phyloP scores from a whole-genome alignment of 208 protist genomes.

The Acanthamoeba quina region DNA sequence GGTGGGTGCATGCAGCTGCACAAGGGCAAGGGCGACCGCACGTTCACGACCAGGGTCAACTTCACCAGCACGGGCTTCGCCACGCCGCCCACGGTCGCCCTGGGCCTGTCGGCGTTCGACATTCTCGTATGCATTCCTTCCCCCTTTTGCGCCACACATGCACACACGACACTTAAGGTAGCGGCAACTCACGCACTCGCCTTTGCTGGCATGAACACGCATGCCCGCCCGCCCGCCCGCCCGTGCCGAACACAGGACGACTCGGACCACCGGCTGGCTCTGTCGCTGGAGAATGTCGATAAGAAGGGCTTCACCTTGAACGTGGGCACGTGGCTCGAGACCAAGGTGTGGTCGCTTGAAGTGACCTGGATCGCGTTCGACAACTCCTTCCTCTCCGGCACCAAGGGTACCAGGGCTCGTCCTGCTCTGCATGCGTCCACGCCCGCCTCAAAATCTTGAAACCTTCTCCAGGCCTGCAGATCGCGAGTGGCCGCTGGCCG shows the following conservation, averaged over 20 bases:
- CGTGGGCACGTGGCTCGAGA: conserved; percentile 47
- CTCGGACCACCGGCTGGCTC: conserved; percentile 51
- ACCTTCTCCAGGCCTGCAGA: too few relatives aligned
- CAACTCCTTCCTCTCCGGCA: conserved; percentile 10
- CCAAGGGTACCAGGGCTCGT: too few relatives aligned
- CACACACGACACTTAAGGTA: not conserved
- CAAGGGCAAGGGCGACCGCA: conserved; percentile 69
- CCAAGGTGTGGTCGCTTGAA: conserved; percentile 48
- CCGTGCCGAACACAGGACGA: conserved; percentile 55
- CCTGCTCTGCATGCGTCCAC: too few relatives aligned
- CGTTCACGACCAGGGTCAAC: not conserved
- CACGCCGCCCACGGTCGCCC: conserved; percentile 2
- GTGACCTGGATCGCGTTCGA: conserved; percentile 72
- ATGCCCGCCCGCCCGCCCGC: too few relatives aligned
- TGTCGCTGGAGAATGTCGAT: conserved; percentile 30
- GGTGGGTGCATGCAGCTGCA: too few relatives aligned
- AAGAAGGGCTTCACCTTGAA: conserved; percentile 51
- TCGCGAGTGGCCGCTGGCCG: conserved; percentile 40
- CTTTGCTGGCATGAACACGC: not conserved
- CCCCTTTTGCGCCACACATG: too few relatives aligned
- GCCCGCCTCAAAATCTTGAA: too few relatives aligned
- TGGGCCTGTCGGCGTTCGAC: conserved; percentile 64
- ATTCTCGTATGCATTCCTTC: not conserved
- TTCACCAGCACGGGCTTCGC: conserved; percentile 45
- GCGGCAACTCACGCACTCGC: too few relatives aligned